A percentile compares a stretch with the other conserved stretches of the same genome.
Evolutionary conservation across 2,329 filamentous ascomycete species (phyloP).

Genomic region (Penicillium sp.): DNA sequence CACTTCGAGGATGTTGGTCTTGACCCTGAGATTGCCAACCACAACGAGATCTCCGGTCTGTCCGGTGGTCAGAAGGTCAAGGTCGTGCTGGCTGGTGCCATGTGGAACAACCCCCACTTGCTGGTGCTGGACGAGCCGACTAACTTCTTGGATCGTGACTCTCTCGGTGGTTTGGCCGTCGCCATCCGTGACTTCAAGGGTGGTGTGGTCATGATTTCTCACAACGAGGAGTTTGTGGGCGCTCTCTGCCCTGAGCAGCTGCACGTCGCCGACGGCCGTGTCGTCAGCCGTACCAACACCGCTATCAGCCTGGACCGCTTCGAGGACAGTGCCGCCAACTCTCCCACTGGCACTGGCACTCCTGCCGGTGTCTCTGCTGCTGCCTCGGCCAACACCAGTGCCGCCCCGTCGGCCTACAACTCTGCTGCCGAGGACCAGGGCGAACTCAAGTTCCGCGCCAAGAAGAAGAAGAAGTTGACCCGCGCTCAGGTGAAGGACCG

Average conservation of each 20-base stretch:
- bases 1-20: conserved; percentile 97
- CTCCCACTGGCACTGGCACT: conserved; percentile 55
- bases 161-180: conserved; percentile 92
- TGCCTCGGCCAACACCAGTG: conserved; percentile 65
- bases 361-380: conserved; percentile 65
- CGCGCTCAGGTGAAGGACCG: conserved; percentile 95
- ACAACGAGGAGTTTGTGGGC: conserved; percentile 98
- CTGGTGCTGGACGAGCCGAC: conserved; percentile 98
- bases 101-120: conserved; percentile 99
- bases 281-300: conserved; percentile 80
- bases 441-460: conserved; percentile 83
- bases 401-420: conserved; percentile 71
- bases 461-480: conserved; percentile 99
- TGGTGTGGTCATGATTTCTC: conserved; percentile 98
- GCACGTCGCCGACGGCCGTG: conserved; percentile 86
- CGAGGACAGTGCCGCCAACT: conserved; percentile 76
- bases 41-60: conserved; percentile 95
- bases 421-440: conserved; percentile 81
- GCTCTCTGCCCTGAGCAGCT: conserved; percentile 95
- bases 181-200: conserved; percentile 98
- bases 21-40: conserved; percentile 96
- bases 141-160: conserved; percentile 98
- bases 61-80: conserved; percentile 99
- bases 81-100: conserved; percentile 92
- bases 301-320: conserved; percentile 81